Evolutionary conservation across 116 monocot species (phyloP).

Genomic region (Zostera marina): DNA sequence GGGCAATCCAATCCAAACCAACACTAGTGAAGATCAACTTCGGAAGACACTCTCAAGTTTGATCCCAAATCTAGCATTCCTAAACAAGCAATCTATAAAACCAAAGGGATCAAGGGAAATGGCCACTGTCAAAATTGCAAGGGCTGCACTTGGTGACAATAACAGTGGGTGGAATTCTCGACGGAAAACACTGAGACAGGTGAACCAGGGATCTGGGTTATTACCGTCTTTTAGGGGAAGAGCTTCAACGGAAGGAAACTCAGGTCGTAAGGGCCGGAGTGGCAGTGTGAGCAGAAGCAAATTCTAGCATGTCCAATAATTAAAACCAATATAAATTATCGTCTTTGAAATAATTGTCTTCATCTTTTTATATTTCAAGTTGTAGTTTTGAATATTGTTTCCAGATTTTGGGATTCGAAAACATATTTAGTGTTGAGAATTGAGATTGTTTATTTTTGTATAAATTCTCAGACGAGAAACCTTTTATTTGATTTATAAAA

Average conservation of each 20-base stretch:
- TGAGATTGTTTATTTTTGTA: too few relatives aligned
- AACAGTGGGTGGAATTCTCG: slow-evolving; percentile 12
- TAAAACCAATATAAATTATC: too few relatives aligned
- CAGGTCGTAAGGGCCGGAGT: background rate
- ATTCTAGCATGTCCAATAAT: too few relatives aligned
- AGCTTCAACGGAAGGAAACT: slow-evolving; percentile 1
- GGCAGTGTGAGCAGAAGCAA: slow-evolving; percentile 8
- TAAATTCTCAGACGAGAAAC: too few relatives aligned
- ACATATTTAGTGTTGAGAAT: too few relatives aligned
- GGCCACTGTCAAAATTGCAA: slow-evolving; percentile 36
- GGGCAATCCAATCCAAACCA: slow-evolving; percentile 74
- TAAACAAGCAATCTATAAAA: slow-evolving; percentile 79
- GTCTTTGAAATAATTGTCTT: too few relatives aligned
- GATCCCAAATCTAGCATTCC: slow-evolving; percentile 49
- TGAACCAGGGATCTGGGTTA: slow-evolving; percentile 15
- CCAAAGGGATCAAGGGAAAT: slow-evolving; percentile 44
- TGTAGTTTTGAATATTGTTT: too few relatives aligned
- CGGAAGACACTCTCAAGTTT: slow-evolving; percentile 49
- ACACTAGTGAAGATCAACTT: slow-evolving; percentile 78
- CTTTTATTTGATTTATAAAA: too few relatives aligned
- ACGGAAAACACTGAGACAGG: slow-evolving; percentile 14
- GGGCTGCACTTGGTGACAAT: slow-evolving; percentile 48
- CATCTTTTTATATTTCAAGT: too few relatives aligned
- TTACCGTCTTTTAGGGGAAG: slow-evolving; percentile 9
- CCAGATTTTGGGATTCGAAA: too few relatives aligned